Evolutionary conservation across 805 yeast genomes (phyloP).

Genomic region (Starmerella bacillaris): DNA sequence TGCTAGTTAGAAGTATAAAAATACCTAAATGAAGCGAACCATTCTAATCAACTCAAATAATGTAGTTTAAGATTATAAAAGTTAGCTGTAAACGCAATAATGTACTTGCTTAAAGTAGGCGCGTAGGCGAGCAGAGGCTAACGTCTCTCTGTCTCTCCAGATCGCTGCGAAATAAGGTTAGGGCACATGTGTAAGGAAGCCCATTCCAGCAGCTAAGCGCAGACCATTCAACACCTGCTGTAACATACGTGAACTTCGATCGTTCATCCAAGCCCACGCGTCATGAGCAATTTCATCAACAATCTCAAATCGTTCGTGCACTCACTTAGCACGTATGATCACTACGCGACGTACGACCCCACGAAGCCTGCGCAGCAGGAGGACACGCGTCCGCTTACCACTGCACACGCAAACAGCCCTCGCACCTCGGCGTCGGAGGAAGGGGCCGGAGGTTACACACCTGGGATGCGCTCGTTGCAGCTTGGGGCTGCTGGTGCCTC

Average conservation of each 20-base stretch:
- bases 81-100: no score
- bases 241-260: background rate
- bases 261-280: background rate
- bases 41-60: no score
- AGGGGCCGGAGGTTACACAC: slow-evolving; percentile 19
- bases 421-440: background rate
- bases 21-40: no score
- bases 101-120: no score
- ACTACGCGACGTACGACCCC: slow-evolving; percentile 25
- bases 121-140: no score
- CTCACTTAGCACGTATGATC: slow-evolving; percentile 25
- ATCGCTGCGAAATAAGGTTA: no score
- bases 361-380: slow-evolving; percentile 13
- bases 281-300: slow-evolving; percentile 20
- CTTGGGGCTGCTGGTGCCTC: slow-evolving; percentile 16
- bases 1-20: no score
- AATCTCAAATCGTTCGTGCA: slow-evolving; percentile 22
- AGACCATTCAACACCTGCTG: no score
- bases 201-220: no score
- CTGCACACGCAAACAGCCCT: slow-evolving; percentile 7
- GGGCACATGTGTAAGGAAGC: no score
- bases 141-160: no score
- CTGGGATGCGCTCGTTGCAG: slow-evolving; percentile 23
- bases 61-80: no score
- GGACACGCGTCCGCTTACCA: slow-evolving; percentile 14